phyloP scores from a whole-genome alignment of 1,284 basidiomycete species.

The Boletus sp. region DNA sequence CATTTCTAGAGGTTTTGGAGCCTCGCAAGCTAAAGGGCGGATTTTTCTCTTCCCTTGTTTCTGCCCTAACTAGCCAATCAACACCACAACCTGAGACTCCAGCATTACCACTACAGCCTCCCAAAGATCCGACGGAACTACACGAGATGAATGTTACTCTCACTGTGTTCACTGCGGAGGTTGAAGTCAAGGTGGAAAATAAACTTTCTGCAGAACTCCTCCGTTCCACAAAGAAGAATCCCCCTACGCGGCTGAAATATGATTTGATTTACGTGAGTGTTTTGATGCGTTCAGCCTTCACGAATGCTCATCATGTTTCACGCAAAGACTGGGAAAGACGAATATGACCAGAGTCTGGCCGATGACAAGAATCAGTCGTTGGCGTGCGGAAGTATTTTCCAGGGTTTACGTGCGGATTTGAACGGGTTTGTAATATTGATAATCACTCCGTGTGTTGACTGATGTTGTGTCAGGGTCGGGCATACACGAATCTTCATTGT shows the following conservation, averaged over 20 bases:
- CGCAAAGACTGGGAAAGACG: slow-evolving; percentile 78
- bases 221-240: slow-evolving; percentile 93
- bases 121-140: slow-evolving; percentile 54
- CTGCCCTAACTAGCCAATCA: slow-evolving; percentile 49
- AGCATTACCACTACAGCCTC: slow-evolving; percentile 36
- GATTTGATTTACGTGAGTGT: slow-evolving; percentile 80
- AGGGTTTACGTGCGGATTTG: slow-evolving; percentile 79
- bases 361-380: slow-evolving; percentile 58
- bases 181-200: slow-evolving; percentile 70
- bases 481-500: slow-evolving; percentile 77
- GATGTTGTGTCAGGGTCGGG: slow-evolving; percentile 44
- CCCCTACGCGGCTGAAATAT: slow-evolving; percentile 75
- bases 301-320: not conserved
- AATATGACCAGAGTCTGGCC: slow-evolving; percentile 74
- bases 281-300: not conserved
- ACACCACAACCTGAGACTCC: slow-evolving; percentile 34
- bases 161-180: slow-evolving; percentile 79
- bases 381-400: slow-evolving; percentile 76
- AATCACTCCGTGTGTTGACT: slow-evolving; percentile 6
- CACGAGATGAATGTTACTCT: slow-evolving; percentile 69
- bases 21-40: slow-evolving; percentile 43
- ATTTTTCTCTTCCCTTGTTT: slow-evolving; percentile 79
- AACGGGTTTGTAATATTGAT: slow-evolving; percentile 55
- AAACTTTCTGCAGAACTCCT: slow-evolving; percentile 79
- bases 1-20: slow-evolving; percentile 34